phyloP scores from a whole-genome alignment of 176 grass and related monocot species.

The Carex kokanica region DNA sequence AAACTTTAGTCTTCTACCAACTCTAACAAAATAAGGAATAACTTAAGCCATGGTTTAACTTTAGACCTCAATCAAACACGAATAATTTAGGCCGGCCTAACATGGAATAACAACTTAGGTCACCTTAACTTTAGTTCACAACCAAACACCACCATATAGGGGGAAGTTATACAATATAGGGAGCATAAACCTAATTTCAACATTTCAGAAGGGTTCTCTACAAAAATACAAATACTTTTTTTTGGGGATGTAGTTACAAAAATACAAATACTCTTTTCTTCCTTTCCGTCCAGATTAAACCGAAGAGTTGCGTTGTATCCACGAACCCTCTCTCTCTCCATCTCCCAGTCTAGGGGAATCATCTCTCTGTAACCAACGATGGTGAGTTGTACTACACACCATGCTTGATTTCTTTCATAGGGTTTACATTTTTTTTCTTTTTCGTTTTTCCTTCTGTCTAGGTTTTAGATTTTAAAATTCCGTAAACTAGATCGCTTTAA shows the following conservation, averaged over 20 bases:
- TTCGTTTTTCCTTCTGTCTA: background rate
- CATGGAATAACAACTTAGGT: no score
- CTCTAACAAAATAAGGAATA: no score
- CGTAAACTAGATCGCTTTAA: background rate
- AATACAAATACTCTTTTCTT: no score
- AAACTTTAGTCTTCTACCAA: no score
- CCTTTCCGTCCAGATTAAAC: background rate
- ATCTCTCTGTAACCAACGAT: background rate
- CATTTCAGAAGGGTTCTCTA: background rate
- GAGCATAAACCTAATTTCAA: no score
- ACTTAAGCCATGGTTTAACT: no score
- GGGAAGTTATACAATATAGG: no score
- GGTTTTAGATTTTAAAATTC: slow-evolving; percentile 1
- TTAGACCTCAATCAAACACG: no score
- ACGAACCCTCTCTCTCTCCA: background rate
- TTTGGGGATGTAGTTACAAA: no score
- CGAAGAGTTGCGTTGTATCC: slow-evolving; percentile 18
- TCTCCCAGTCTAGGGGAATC: background rate
- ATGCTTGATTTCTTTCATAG: slow-evolving; percentile 1
- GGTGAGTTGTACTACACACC: background rate
- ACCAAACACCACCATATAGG: no score
- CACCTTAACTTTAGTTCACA: no score
- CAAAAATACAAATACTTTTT: background rate
- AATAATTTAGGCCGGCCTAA: no score
- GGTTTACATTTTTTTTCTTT: background rate